phyloP scores from a whole-genome alignment of 805 yeast genomes.

The Ogataea dorogensis region DNA sequence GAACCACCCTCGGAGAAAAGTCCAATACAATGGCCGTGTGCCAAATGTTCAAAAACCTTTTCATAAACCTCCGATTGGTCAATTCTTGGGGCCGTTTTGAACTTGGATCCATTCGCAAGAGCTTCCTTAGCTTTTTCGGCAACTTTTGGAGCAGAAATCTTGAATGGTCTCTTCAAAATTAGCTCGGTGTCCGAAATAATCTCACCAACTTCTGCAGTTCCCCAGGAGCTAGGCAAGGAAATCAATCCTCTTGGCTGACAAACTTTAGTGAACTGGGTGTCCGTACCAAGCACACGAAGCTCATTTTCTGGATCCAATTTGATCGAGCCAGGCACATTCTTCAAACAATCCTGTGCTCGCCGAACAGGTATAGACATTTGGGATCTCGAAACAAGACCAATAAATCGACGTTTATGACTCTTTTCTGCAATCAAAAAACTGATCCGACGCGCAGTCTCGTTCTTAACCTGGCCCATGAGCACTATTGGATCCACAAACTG shows the following conservation, averaged over 20 bases:
- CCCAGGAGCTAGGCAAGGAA: constrained; percentile 75
- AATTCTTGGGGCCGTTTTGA: constrained; percentile 75
- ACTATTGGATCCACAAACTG: constrained; percentile 79
- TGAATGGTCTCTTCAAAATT: constrained; percentile 66
- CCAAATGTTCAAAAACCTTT: constrained; percentile 78
- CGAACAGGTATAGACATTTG: constrained; percentile 87
- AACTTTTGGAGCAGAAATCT: constrained; percentile 37
- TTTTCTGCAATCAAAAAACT: constrained; percentile 55
- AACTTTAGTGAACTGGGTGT: constrained; percentile 62
- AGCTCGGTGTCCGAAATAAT: constrained; percentile 73
- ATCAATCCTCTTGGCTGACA: constrained; percentile 65
- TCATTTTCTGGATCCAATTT: constrained; percentile 47
- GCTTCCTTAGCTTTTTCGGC: constrained; percentile 39
- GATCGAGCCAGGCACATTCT: constrained; percentile 64
- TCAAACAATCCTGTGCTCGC: constrained; percentile 85
- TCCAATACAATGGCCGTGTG: constrained; percentile 80
- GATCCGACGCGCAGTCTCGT: constrained; percentile 45
- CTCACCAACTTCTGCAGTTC: constrained; percentile 67
- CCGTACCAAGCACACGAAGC: constrained; percentile 54
- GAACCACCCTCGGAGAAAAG: constrained; percentile 99
- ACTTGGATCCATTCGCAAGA: constrained; percentile 52
- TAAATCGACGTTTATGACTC: constrained; percentile 47
- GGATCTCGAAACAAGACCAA: constrained; percentile 74
- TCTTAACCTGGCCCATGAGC: constrained; percentile 73
- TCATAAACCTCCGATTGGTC: constrained; percentile 85